phyloP scores from a whole-genome alignment of 2,329 filamentous ascomycete species.

The Colletotrichum lentis region DNA sequence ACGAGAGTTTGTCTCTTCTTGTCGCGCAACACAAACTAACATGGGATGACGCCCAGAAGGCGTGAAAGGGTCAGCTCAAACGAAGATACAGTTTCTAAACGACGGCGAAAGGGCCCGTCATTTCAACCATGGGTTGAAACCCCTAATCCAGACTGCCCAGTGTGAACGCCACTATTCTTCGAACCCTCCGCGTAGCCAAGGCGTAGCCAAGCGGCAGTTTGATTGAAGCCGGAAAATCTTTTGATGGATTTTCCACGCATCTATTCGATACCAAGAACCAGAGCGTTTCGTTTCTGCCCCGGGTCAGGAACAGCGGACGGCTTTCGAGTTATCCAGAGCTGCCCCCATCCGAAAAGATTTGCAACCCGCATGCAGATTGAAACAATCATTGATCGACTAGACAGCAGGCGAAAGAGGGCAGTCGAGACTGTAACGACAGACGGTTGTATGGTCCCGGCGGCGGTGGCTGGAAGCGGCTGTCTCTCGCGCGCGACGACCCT shows the following conservation, averaged over 20 bases:
- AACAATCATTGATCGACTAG: conserved; percentile 11
- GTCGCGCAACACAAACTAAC: background rate
- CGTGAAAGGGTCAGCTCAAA: conserved; percentile 23
- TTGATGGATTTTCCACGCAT: background rate
- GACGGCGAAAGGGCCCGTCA: background rate
- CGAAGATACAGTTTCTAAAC: conserved; percentile 10
- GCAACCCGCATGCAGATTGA: background rate
- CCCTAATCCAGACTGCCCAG: background rate
- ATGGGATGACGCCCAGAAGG: conserved; percentile 19
- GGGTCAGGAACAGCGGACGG: background rate
- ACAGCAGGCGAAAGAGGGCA: conserved; percentile 13
- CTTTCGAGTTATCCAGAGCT: conserved; percentile 8
- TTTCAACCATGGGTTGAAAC: conserved; percentile 18
- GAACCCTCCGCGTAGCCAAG: background rate
- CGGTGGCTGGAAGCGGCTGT: conserved; percentile 11
- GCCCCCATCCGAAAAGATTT: background rate
- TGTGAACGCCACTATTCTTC: conserved; percentile 22
- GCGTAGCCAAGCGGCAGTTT: background rate
- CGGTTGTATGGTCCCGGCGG: conserved; percentile 4
- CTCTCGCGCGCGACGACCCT: background rate
- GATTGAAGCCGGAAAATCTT: background rate
- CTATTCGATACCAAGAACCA: background rate
- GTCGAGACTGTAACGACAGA: conserved; percentile 21
- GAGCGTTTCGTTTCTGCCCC: conserved; percentile 28
- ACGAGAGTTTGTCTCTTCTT: background rate